Evolutionary conservation across 345 rosid species (phyloP).

Genomic region (Moricandia moricandioides): DNA sequence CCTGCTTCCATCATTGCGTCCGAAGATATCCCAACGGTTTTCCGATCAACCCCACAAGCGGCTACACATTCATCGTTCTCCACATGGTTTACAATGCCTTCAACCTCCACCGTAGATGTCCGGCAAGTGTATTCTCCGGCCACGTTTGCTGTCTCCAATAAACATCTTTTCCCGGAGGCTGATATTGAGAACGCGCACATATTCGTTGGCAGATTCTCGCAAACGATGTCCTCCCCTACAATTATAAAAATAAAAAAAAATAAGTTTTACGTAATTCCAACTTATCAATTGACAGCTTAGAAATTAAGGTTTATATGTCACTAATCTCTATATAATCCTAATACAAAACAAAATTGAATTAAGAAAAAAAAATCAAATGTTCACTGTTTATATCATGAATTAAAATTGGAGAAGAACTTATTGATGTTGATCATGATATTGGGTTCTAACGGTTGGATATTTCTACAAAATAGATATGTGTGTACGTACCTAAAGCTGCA

Average conservation of each 20-base stretch:
- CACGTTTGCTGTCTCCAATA: constrained; percentile 63
- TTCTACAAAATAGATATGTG: background rate
- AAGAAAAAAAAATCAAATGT: background rate
- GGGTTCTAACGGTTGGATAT: background rate
- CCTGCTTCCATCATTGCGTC: constrained; percentile 79
- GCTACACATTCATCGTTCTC: constrained; percentile 73
- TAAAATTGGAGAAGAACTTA: background rate
- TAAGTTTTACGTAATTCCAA: background rate
- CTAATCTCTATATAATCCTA: background rate
- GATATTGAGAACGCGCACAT: constrained; percentile 72
- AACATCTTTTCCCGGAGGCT: constrained; percentile 78
- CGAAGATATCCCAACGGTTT: constrained; percentile 81
- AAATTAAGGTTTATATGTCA: background rate
- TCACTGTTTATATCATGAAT: background rate
- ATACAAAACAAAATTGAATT: background rate
- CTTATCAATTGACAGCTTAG: background rate
- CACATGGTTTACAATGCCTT: constrained; percentile 63
- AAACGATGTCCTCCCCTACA: constrained; percentile 54
- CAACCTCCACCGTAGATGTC: constrained; percentile 79
- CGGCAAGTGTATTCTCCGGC: constrained; percentile 66
- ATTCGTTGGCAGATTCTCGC: constrained; percentile 69
- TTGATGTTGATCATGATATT: background rate
- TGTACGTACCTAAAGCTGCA: constrained; percentile 58
- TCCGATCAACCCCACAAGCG: constrained; percentile 84
- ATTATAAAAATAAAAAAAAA: background rate